Evolutionary conservation across 2,329 filamentous ascomycete species (phyloP).

Genomic region (Aspergillus melleus): DNA sequence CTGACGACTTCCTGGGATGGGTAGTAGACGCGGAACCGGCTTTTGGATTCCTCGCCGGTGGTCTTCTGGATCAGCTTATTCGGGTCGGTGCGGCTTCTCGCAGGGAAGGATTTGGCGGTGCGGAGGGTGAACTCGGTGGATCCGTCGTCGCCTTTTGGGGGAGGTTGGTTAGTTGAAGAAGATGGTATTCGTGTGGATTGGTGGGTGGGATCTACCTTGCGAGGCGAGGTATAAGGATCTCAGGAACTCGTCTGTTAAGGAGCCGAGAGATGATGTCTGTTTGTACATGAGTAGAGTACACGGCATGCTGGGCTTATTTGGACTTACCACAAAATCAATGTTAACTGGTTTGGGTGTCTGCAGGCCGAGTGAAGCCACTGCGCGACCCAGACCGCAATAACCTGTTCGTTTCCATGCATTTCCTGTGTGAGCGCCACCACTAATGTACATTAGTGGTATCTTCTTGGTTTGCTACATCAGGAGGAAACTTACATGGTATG

Average conservation of each 20-base stretch:
- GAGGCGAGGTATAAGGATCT: conserved; percentile 59
- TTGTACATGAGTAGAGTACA: conserved; percentile 9
- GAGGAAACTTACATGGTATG: conserved; percentile 70
- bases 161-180: conserved; percentile 1
- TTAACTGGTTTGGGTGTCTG: conserved; percentile 57
- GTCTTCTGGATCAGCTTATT: conserved; percentile 42
- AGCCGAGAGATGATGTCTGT: conserved; percentile 78
- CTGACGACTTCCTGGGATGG: conserved; percentile 71
- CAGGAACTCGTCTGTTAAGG: conserved; percentile 68
- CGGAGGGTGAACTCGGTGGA: conserved; percentile 44
- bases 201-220: conserved; percentile 43
- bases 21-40: conserved; percentile 74
- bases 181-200: neutral
- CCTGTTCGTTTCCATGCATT: conserved; percentile 59
- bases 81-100: conserved; percentile 38
- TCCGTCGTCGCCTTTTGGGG: conserved; percentile 46
- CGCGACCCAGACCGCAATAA: conserved; percentile 69
- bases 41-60: conserved; percentile 41
- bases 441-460: conserved; percentile 29
- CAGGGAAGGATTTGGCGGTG: conserved; percentile 26
- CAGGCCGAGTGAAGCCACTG: conserved; percentile 65
- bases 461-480: neutral
- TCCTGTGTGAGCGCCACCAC: conserved; percentile 58
- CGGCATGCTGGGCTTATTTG: neutral
- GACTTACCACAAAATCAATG: conserved; percentile 68